These are phyloP conservation scores for Penicillium sp. DNA, from an alignment of 2,329 filamentous ascomycete genomes.

Conservation along the genomic window DNA sequence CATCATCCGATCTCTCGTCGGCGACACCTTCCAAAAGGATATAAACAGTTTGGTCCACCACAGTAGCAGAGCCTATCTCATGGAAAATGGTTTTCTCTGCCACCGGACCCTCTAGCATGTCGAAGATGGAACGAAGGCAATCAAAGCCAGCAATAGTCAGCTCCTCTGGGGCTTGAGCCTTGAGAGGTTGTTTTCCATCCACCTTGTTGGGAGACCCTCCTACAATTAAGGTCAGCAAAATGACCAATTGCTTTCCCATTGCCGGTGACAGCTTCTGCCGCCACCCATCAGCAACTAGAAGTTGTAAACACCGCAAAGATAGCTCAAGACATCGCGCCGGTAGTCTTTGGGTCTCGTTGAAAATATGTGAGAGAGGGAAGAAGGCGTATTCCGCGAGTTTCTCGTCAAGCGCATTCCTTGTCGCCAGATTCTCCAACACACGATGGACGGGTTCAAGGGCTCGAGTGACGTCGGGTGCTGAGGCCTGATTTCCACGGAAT, in stretches of 20 bases:
- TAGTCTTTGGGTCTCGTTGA: slow-evolving; percentile 67
- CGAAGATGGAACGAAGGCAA: slow-evolving; percentile 63
- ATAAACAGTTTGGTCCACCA: slow-evolving; percentile 75
- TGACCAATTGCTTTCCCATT: slow-evolving; percentile 75
- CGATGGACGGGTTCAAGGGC: slow-evolving; percentile 44
- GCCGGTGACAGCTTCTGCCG: slow-evolving; percentile 62
- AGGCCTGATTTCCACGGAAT: slow-evolving; percentile 44
- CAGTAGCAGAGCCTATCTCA: slow-evolving; percentile 59
- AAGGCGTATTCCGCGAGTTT: slow-evolving; percentile 92
- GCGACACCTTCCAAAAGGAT: slow-evolving; percentile 69
- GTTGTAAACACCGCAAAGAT: slow-evolving; percentile 65
- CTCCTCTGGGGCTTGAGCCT: slow-evolving; percentile 57
- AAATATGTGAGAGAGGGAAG: slow-evolving; percentile 82
- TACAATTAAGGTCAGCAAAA: slow-evolving; percentile 74
- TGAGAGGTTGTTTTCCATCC: slow-evolving; percentile 23
- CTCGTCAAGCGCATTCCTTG: slow-evolving; percentile 55
- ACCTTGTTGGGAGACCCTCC: slow-evolving; percentile 61
- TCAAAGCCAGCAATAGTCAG: slow-evolving; percentile 64
- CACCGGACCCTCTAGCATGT: slow-evolving; percentile 48
- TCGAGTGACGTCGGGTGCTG: slow-evolving; percentile 44
- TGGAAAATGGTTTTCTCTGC: slow-evolving; percentile 43
- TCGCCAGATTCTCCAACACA: slow-evolving; percentile 37
- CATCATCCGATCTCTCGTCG: slow-evolving; percentile 57
- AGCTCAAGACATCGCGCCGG: slow-evolving; percentile 66
- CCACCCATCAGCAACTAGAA: slow-evolving; percentile 77